Evolutionary conservation across 2,329 filamentous ascomycete species (phyloP).

Genomic region (Aspergillus novofumigatus): DNA sequence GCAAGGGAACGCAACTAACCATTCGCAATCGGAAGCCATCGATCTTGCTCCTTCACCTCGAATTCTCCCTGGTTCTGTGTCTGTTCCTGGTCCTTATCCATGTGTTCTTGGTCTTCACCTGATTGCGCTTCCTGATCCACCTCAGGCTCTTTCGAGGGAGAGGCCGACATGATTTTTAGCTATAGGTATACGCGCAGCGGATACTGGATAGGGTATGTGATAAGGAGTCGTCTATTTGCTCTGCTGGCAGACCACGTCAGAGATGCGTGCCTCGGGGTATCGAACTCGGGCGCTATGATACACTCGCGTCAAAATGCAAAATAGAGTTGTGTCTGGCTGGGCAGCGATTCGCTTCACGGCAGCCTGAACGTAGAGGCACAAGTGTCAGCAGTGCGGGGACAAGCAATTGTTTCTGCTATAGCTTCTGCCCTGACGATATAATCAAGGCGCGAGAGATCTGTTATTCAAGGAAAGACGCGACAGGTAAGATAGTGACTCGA

Average conservation of each 20-base stretch:
- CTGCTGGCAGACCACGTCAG: constrained; percentile 47
- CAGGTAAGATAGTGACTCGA: constrained; percentile 5
- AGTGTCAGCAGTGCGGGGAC: constrained; percentile 27
- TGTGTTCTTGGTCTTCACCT: constrained; percentile 85
- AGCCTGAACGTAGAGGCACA: constrained; percentile 25
- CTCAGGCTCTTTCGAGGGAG: constrained; percentile 82
- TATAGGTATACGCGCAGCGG: constrained; percentile 33
- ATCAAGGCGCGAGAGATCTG: constrained; percentile 21
- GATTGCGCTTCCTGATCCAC: constrained; percentile 91
- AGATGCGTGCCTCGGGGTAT: constrained; percentile 26
- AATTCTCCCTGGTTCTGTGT: constrained; percentile 79
- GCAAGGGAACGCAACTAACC: constrained; percentile 66
- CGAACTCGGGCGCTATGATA: constrained; percentile 22
- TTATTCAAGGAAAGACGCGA: constrained; percentile 18
- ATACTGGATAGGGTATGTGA: constrained; percentile 33
- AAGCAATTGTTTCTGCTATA: constrained; percentile 25
- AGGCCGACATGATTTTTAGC: constrained; percentile 87
- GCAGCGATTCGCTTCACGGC: constrained; percentile 37
- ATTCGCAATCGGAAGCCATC: constrained; percentile 99
- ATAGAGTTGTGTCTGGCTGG: constrained; percentile 30
- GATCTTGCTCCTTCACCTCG: constrained; percentile 98
- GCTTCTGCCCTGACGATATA: constrained; percentile 25
- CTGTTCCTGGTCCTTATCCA: constrained; percentile 72
- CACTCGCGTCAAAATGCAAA: constrained; percentile 18
- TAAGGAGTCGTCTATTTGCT: constrained; percentile 29